Evolutionary conservation across 805 yeast species (phyloP).

Genomic region (Blastobotrys parvus): DNA sequence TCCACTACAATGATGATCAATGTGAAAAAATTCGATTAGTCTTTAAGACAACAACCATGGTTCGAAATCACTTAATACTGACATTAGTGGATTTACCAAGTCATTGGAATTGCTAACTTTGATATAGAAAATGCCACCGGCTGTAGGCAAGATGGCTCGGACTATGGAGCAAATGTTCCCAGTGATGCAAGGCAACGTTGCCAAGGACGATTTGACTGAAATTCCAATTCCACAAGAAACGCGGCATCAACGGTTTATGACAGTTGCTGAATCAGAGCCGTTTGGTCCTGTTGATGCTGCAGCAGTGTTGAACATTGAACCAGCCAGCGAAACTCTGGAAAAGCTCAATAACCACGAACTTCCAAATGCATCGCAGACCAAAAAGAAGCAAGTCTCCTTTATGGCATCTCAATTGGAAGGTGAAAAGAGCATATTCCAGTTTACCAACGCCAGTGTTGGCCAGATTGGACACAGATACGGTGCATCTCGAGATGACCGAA

Average conservation of each 20-base stretch:
- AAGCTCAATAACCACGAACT: conserved; percentile 46
- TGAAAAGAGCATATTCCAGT: conserved; percentile 64
- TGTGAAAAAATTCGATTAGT: conserved; percentile 54
- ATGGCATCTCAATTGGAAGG: conserved; percentile 56
- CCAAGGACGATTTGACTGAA: conserved; percentile 73
- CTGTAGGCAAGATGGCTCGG: conserved; percentile 48
- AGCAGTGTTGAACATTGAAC: conserved; percentile 66
- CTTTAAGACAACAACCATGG: conserved; percentile 62
- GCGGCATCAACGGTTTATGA: conserved; percentile 69
- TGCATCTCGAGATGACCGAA: conserved; percentile 78
- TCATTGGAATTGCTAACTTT: neutral
- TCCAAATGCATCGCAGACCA: conserved; percentile 14
- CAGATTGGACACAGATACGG: conserved; percentile 89
- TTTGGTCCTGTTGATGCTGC: conserved; percentile 97
- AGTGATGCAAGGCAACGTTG: conserved; percentile 11
- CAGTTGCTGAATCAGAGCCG: conserved; percentile 90
- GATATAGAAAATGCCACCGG: conserved; percentile 44
- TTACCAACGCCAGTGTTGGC: conserved; percentile 73
- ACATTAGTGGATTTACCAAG: too few relatives aligned
- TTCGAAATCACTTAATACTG: conserved; percentile 35
- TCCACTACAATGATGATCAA: too few relatives aligned
- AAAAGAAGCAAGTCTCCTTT: conserved; percentile 26
- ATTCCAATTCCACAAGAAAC: conserved; percentile 86
- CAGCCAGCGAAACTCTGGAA: conserved; percentile 74
- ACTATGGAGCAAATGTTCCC: conserved; percentile 80